Evolutionary conservation across 495 filamentous ascomycete genomes (phyloP), one percentile per base, ranked within the genome.

Genomic region (Talaromyces borbonicus): DNA sequence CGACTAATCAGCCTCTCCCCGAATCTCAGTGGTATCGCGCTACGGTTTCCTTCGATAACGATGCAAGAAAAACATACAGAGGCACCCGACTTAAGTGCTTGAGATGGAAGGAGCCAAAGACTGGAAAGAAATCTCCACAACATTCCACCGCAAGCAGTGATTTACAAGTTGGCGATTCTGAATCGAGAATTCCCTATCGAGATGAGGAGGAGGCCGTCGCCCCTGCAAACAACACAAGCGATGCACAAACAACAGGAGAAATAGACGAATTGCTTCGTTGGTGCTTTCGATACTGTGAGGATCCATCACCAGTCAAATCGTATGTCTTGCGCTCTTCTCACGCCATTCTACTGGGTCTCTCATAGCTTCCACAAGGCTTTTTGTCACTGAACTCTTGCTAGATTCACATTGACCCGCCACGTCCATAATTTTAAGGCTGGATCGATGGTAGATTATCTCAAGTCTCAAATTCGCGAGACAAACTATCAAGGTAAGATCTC

Each of bases 301-400:
- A 71, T 41, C 55, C 62, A 2, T 49, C 66, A 0, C 49, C 59
- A 1, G 62, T 69, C 18, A 71, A 69, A 49, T 68, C 66, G 66
- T 71, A 60, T 35, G 54, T 50, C 16, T n/a, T n/a, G n/a, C n/a
- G 19, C 24, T 27, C 43, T 12, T 6, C 33, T 15, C 25, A 27
- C 33, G 14, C 18, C 26, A 24, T 16, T n/a, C 33, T 29, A 6
- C 26, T 5, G 26, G 6, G n/a, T n/a, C n/a, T n/a, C n/a, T n/a
- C n/a, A n/a, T n/a, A n/a, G n/a, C n/a, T n/a, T n/a, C n/a, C n/a
- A n/a, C n/a, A n/a, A n/a, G n/a, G n/a, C n/a, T n/a, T n/a, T n/a
- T n/a, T n/a, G n/a, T n/a, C n/a, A n/a, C n/a, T n/a, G n/a, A n/a
- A n/a, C n/a, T n/a, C n/a, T n/a, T n/a, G n/a, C n/a, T n/a, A 70